Percentiles rank a stretch among this genome's conserved stretches.
phyloP scores from a whole-genome alignment of 768 basidiomycete species.

The Suillus subalutaceus region DNA sequence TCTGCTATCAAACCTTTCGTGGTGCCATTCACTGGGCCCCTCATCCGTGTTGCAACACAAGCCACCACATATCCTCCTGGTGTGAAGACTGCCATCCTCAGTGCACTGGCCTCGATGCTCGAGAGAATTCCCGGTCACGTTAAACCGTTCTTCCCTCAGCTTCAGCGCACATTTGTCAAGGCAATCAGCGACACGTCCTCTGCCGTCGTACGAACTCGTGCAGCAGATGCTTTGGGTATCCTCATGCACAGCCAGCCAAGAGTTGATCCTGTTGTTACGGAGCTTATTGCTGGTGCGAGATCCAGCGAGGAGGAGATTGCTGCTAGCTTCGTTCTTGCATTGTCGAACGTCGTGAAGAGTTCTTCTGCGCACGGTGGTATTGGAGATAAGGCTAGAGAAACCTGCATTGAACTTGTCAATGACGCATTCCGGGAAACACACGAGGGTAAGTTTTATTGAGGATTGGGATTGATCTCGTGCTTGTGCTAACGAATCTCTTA shows the following conservation, averaged over 20 bases:
- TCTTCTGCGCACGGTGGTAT: slow-evolving; percentile 66
- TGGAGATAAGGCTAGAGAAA: slow-evolving; percentile 73
- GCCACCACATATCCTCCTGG: slow-evolving; percentile 88
- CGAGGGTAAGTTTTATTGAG: slow-evolving; percentile 49
- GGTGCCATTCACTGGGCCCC: slow-evolving; percentile 92
- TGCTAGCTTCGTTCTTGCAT: slow-evolving; percentile 72
- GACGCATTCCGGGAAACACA: slow-evolving; percentile 79
- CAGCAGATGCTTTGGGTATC: slow-evolving; percentile 82
- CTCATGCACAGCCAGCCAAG: slow-evolving; percentile 90
- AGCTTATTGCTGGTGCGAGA: slow-evolving; percentile 67
- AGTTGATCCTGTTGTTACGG: slow-evolving; percentile 93
- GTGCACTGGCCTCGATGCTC: slow-evolving; percentile 83
- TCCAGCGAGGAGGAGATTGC: slow-evolving; percentile 72
- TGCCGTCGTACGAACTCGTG: slow-evolving; percentile 75
- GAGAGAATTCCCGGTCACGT: slow-evolving; percentile 86
- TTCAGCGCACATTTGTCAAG: slow-evolving; percentile 96
- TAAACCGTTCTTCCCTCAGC: slow-evolving; percentile 97
- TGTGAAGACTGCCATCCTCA: slow-evolving; percentile 90
- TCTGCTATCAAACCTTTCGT: slow-evolving; percentile 92
- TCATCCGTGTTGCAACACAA: slow-evolving; percentile 93
- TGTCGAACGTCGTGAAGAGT: slow-evolving; percentile 73
- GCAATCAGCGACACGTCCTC: slow-evolving; percentile 82
- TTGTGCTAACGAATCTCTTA: slow-evolving; percentile 29
- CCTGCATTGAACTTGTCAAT: slow-evolving; percentile 71
- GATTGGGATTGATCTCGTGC: slow-evolving; percentile 7